phyloP scores from a whole-genome alignment of 306 rosid species.

The Boehmeria nivea region DNA sequence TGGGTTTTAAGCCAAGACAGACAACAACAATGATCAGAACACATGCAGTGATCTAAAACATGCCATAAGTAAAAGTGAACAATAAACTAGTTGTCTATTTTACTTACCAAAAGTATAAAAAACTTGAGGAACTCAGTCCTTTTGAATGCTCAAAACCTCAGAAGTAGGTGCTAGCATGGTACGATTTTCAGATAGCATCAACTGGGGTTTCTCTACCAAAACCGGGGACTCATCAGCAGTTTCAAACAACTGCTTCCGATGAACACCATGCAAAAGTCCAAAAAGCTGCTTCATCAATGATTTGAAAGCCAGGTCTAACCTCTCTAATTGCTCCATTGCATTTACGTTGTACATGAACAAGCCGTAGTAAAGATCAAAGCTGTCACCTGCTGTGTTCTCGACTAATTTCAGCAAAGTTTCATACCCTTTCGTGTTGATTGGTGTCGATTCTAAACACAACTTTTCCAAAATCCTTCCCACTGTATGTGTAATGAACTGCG shows the following conservation, averaged over 20 bases:
- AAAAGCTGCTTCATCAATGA: slow-evolving; percentile 71
- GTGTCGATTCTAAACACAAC: slow-evolving; percentile 57
- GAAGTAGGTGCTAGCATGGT: slow-evolving; percentile 1
- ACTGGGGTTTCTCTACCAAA: not conserved
- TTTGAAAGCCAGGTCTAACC: slow-evolving; percentile 58
- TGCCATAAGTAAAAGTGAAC: not conserved
- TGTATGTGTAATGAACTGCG: slow-evolving; percentile 86
- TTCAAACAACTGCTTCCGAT: slow-evolving; percentile 27
- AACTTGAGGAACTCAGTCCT: not conserved
- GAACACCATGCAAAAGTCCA: slow-evolving; percentile 55
- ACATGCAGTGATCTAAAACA: too few relatives aligned
- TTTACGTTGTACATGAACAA: slow-evolving; percentile 77
- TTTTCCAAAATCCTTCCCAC: slow-evolving; percentile 74
- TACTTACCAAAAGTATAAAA: not conserved
- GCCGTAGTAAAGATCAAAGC: slow-evolving; percentile 88
- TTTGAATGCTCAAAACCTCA: not conserved
- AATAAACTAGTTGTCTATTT: not conserved
- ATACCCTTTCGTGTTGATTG: slow-evolving; percentile 74
- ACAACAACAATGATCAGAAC: too few relatives aligned
- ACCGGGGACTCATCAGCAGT: slow-evolving; percentile 15
- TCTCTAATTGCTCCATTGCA: slow-evolving; percentile 75
- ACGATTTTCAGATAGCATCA: slow-evolving; percentile 10
- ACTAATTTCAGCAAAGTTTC: slow-evolving; percentile 76
- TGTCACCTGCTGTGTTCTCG: slow-evolving; percentile 78
- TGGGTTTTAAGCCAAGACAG: too few relatives aligned